These are phyloP conservation scores for Chlamydomonas schloesseri DNA, from an alignment of 139 green algal genomes.

Conservation along the genomic window DNA sequence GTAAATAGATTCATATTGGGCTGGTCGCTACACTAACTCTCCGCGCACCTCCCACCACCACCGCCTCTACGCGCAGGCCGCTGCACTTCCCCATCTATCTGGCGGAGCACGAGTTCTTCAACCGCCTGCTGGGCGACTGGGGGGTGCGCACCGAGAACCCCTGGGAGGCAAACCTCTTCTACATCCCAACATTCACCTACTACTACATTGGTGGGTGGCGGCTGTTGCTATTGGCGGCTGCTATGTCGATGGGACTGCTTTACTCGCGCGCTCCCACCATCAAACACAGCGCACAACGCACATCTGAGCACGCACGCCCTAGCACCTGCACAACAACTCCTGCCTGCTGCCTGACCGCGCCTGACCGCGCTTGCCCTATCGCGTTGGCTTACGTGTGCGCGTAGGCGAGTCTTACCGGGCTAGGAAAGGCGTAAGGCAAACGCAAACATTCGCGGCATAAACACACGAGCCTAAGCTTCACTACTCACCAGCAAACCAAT, in stretches of 20 bases:
- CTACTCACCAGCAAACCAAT: no score
- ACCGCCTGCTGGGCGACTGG: conserved; percentile 1
- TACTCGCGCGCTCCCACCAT: background rate
- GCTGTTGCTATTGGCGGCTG: background rate
- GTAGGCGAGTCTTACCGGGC: no score
- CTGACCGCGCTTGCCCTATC: no score
- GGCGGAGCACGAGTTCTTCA: conserved; percentile 29
- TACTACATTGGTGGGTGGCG: background rate
- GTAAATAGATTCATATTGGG: no score
- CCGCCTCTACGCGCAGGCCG: background rate
- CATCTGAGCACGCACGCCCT: background rate
- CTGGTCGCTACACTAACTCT: no score
- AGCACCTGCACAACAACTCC: background rate
- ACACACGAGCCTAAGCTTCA: no score
- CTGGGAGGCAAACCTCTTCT: conserved; percentile 27
- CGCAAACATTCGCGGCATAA: no score
- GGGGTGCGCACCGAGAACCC: conserved; percentile 6
- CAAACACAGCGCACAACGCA: no score
- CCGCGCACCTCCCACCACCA: no score
- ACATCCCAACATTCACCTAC: background rate
- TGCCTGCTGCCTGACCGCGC: background rate
- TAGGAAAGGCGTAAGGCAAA: no score
- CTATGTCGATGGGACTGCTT: background rate
- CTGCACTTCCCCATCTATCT: conserved; percentile 38
- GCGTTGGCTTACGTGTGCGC: no score